Evolutionary conservation across 495 filamentous ascomycete genomes (phyloP).

Genomic region (Amniculicola lignicola): DNA sequence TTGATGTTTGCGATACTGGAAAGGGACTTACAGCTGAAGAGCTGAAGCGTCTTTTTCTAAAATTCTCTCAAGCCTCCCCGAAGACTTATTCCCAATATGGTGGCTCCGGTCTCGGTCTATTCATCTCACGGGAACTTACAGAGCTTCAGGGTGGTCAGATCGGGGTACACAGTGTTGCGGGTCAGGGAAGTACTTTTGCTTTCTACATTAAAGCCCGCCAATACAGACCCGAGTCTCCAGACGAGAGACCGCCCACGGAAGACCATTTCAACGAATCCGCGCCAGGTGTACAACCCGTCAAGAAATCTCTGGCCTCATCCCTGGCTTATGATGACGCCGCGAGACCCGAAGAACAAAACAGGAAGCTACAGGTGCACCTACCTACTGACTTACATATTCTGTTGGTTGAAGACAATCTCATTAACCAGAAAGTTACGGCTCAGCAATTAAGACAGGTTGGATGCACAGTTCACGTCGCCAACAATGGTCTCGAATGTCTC

Average conservation of each 20-base stretch:
- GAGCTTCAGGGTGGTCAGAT: conserved; percentile 42
- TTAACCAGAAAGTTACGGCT: conserved; percentile 39
- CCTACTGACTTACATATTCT: conserved; percentile 23
- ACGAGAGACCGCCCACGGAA: no score
- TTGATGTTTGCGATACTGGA: conserved; percentile 39
- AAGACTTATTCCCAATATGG: conserved; percentile 30
- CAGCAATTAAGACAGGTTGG: conserved; percentile 34
- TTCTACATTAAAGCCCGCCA: conserved; percentile 40
- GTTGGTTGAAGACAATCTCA: conserved; percentile 40
- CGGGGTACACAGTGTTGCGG: conserved; percentile 34
- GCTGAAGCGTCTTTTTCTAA: conserved; percentile 33
- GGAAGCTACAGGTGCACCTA: neutral
- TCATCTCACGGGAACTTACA: conserved; percentile 37
- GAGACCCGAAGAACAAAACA: neutral
- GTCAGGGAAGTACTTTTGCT: conserved; percentile 36
- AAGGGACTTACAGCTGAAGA: conserved; percentile 37
- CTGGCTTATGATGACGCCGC: neutral
- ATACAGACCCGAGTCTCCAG: no score
- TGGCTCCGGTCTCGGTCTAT: conserved; percentile 37
- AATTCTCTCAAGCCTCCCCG: conserved; percentile 39
- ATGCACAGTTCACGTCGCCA: conserved; percentile 36
- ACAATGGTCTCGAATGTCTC: conserved; percentile 40
- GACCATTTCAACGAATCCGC: no score
- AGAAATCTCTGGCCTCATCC: neutral
- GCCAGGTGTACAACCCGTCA: neutral